Evolutionary conservation across 2,329 filamentous ascomycete species (phyloP), one percentile per base, ranked within the genome.

Genomic region (Colletotrichum limetticola): DNA sequence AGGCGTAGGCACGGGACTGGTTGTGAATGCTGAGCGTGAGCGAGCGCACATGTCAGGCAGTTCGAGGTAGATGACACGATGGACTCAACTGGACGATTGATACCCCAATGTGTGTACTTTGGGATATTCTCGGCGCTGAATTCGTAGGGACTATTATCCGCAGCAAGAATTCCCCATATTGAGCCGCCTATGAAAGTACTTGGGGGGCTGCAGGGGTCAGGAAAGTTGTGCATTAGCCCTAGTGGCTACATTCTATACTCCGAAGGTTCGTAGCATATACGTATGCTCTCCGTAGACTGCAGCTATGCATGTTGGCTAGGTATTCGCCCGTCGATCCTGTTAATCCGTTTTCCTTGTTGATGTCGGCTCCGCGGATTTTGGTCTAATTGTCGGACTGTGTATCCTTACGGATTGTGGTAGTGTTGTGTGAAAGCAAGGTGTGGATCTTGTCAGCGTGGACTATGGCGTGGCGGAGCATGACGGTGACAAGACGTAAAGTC

Each of bases 391-490:
- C 60, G 68, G 56, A 26, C 28, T 26, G 35, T 58, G 14, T 22
- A 7, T 42, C 3, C 14, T 16, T 42, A 6, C 37, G 37, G 37
- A 49, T n/a, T n/a, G 16, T 49, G 42, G 42, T 49, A 49, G 19
- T n/a, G 7, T n/a, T 7, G 5, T 19, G 16, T n/a, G 42, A 9
- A 1, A n/a, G 42, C 19, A 19, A 11, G 16, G 42, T 49, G 42
- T 49, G 42, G 42, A n/a, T 49, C 42, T 9, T 49, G 42, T 49
- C 19, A 49, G 52, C 5, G 59, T 69, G 52, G 64, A 37, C 59
- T 53, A 55, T 30, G 66, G 70, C 66, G 70, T 72, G 65, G 69
- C 69, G 61, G 64, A 68, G 64, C 69, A 68, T 62, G 35, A 71
- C 28, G 53, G n/a, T 46, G 55, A 64, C 66, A 55, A 55, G 70